Base-by-base conservation (phyloP, 2,329 filamentous ascomycete species). In the Colletotrichum tanaceti region DNA sequence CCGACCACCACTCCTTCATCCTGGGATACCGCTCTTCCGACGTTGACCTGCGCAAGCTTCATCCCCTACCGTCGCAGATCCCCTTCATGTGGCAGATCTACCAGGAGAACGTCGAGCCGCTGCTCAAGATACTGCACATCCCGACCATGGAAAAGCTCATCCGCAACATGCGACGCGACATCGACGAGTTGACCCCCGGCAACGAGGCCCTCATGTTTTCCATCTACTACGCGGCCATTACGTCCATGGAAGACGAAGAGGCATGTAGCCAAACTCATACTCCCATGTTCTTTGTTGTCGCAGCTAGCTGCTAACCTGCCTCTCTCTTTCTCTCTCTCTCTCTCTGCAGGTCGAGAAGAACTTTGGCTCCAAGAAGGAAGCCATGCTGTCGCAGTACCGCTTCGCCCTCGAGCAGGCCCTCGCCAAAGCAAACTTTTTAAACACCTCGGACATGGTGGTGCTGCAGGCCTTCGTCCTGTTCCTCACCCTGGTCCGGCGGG, bases 11-110 rank as follows among this genome's bases (percentile, higher is more conserved):
- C 63, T 86, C 87, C 28, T 94, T 93, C 76, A 83, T 94, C 32
- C 86, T 94, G 71, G 91, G 91, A 9, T 92, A 92, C 76, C 89
- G 87, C 69, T 93, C 91, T 1, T 84, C 86, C n/a, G 88, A 87
- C 71, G 89, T 93, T 32, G 87, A 93, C 72, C 80, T 93, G 71
- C 79, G 85, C 20, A 81, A 84, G 49, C 80, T 91, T 16, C 91
- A 93, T 73, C 91, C 91, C 1, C 74, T 89, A 0, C 85, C 89
- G 0, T 87, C 88, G 1, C 89, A 91, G 71, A 89, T 91, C 57
- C 84, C 84, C 0, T 86, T 87, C 57, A 87, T 93, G 63, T 93
- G 91, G 91, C 85, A 89, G 58, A 83, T 89, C 13, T 94, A 88
- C 77, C 86, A 90, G 70, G 89, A 93, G 71, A 93, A 92, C 60